Evolutionary conservation across 1,284 basidiomycete genomes (phyloP).

Genomic region (Fomes fomentarius): DNA sequence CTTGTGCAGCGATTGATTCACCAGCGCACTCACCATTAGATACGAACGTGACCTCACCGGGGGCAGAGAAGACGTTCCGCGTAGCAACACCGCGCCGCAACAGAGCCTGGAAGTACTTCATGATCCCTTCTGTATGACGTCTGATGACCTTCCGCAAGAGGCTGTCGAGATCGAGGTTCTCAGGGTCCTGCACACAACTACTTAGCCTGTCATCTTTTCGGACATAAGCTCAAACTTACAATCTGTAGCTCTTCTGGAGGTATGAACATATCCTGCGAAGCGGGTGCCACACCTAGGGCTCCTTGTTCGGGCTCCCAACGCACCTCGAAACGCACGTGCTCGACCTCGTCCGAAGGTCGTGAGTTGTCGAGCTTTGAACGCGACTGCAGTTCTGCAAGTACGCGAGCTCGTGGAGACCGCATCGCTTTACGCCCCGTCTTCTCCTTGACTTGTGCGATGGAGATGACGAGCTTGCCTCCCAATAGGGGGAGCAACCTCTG

Average conservation of each 20-base stretch:
- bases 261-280: conserved; percentile 45
- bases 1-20: neutral
- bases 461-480: conserved; percentile 58
- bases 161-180: conserved; percentile 71
- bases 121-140: conserved; percentile 62
- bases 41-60: conserved; percentile 56
- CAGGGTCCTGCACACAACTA: conserved; percentile 50
- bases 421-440: conserved; percentile 29
- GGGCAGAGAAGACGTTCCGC: conserved; percentile 58
- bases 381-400: conserved; percentile 64
- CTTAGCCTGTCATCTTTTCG: neutral
- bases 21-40: conserved; percentile 48
- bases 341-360: conserved; percentile 71
- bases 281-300: conserved; percentile 58
- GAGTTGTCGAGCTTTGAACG: conserved; percentile 53
- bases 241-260: conserved; percentile 48
- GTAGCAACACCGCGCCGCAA: conserved; percentile 51
- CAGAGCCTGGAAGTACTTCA: conserved; percentile 54
- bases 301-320: conserved; percentile 68
- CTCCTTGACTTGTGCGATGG: conserved; percentile 45
- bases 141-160: conserved; percentile 62
- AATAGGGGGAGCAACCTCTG: conserved; percentile 53
- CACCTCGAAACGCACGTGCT: conserved; percentile 58
- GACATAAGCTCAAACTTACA: conserved; percentile 35
- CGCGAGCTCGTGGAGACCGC: conserved; percentile 47